A percentile compares a stretch with the other conserved stretches of the same genome.
These are phyloP conservation scores for Glutinoglossum americanum DNA, from an alignment of 495 filamentous ascomycete species.

Conservation along the genomic window DNA sequence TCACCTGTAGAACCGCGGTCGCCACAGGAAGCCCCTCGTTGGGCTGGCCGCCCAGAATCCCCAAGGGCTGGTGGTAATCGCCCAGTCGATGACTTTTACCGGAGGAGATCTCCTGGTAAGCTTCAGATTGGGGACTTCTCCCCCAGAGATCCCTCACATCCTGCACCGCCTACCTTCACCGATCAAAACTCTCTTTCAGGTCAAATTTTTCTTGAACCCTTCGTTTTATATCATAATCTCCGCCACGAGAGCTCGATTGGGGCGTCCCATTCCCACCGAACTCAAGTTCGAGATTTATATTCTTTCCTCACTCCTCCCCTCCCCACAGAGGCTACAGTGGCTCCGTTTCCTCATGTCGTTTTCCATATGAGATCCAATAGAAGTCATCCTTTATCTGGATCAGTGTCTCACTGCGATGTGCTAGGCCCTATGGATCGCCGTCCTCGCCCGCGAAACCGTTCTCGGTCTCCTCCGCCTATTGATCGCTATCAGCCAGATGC, in stretches of 20 bases:
- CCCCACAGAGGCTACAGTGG: neutral
- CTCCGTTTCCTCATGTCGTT: neutral
- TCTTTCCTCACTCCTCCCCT: neutral
- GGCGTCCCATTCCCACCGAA: neutral
- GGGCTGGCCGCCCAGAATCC: neutral
- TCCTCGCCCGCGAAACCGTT: slow-evolving; percentile 32
- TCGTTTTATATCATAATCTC: neutral
- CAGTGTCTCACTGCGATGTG: slow-evolving; percentile 26
- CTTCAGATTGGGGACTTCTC: neutral
- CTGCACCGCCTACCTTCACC: neutral
- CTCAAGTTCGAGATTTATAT: neutral
- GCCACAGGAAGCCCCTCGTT: neutral
- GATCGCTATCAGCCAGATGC: slow-evolving; percentile 23
- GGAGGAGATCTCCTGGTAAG: slow-evolving; percentile 10
- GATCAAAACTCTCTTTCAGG: neutral
- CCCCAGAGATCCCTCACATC: no score
- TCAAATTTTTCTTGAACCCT: neutral
- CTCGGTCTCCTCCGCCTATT: slow-evolving; percentile 24
- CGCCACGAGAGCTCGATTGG: neutral
- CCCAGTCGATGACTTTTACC: slow-evolving; percentile 11
- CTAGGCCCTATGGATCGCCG: slow-evolving; percentile 16
- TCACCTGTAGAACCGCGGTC: neutral
- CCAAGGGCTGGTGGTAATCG: neutral
- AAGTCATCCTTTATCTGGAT: neutral
- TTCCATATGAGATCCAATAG: neutral